Percentiles rank a stretch among this genome's conserved stretches.
phyloP scores from a whole-genome alignment of 2,329 filamentous ascomycete species.

The Cladosporium sp. region DNA sequence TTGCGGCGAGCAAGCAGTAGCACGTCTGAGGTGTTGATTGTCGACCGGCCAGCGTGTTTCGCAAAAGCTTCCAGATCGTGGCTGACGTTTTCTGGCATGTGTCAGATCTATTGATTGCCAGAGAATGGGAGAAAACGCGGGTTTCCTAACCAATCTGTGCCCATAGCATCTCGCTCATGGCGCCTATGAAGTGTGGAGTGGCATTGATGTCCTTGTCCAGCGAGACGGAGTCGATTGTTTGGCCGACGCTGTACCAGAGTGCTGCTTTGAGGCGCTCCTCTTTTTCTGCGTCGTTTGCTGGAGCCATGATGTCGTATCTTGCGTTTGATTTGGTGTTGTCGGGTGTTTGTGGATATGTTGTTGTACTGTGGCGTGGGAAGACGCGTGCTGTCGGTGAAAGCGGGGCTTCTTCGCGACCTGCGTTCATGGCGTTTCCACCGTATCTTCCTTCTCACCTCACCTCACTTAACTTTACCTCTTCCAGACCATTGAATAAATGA shows the following conservation, averaged over 20 bases:
- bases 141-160: constrained; percentile 69
- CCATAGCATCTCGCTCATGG: constrained; percentile 83
- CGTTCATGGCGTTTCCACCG: neutral
- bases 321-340: neutral
- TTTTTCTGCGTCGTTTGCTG: constrained; percentile 19
- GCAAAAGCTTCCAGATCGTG: constrained; percentile 65
- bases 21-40: constrained; percentile 82
- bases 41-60: constrained; percentile 76
- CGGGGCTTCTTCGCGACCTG: neutral
- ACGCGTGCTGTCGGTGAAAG: neutral
- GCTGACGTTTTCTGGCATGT: constrained; percentile 26
- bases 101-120: neutral
- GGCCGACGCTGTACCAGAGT: constrained; percentile 80
- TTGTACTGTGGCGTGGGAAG: neutral
- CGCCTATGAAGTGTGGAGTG: constrained; percentile 56
- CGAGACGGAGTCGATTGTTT: constrained; percentile 85
- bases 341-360: neutral
- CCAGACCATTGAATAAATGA: neutral
- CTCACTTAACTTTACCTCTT: neutral
- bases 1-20: constrained; percentile 84
- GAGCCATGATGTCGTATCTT: neutral
- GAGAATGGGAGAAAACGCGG: neutral
- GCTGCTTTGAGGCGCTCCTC: constrained; percentile 76
- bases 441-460: neutral
- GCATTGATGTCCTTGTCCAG: constrained; percentile 75